Conservation (phyloP, 2,329 filamentous ascomycete species). For the Fusarium mexicanum region DNA sequence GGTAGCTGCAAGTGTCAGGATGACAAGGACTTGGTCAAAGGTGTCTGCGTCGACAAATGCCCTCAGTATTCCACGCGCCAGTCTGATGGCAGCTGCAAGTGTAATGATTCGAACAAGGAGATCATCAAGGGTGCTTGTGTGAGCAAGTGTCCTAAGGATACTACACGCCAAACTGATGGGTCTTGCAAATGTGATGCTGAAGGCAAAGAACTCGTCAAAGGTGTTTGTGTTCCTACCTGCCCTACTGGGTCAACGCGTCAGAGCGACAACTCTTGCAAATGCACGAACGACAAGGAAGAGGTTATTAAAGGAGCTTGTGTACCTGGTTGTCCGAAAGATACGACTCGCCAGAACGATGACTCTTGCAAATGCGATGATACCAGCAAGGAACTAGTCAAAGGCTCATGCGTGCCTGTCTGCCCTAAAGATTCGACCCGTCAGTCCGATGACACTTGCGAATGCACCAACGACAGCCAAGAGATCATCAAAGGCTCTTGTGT, state of each 20-base stretch:
- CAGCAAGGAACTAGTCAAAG: not conserved
- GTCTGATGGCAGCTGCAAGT: not conserved
- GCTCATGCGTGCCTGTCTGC: not conserved
- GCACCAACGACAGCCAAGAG: not conserved
- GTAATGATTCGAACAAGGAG: not conserved
- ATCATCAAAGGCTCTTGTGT: not conserved
- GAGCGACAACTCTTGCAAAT: not conserved
- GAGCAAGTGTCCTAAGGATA: not conserved
- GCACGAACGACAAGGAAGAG: not conserved
- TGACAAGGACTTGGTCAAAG: not conserved
- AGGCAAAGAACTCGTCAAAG: not conserved
- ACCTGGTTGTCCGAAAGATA: not conserved
- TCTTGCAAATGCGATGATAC: not conserved
- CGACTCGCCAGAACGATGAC: not conserved
- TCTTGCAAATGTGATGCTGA: not conserved
- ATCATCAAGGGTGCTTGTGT: not conserved
- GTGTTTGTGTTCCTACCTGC: not conserved
- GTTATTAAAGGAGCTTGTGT: not conserved
- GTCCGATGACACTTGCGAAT: not conserved
- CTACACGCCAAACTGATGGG: not conserved
- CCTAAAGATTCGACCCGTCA: not conserved
- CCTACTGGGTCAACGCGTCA: fast-evolving
- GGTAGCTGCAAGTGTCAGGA: not conserved
- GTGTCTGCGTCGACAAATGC: not conserved
- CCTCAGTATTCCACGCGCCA: not conserved